These are phyloP conservation scores for Bacterosira constricta DNA, from an alignment of 108 stramenopile species.

Conservation along the genomic window DNA sequence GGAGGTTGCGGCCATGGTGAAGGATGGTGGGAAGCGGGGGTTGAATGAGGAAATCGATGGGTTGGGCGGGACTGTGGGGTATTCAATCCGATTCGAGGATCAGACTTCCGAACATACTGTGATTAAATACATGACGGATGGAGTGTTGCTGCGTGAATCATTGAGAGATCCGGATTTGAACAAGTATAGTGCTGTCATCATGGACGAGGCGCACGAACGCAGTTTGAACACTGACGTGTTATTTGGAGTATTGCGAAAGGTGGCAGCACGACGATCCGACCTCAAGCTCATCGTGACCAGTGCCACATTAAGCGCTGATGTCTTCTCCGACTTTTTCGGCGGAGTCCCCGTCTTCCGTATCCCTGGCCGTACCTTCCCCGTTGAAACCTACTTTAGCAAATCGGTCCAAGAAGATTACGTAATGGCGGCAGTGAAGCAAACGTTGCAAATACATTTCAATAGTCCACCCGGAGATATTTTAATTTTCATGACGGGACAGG, in stretches of 20 bases:
- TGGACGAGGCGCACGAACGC: constrained; percentile 99
- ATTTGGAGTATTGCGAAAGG: constrained; percentile 95
- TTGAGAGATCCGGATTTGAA: constrained; percentile 95
- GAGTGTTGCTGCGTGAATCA: constrained; percentile 95
- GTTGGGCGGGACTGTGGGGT: constrained; percentile 94
- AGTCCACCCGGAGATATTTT: constrained; percentile 97
- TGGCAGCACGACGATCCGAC: constrained; percentile 91
- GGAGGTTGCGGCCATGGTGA: constrained; percentile 84
- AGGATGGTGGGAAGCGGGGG: constrained; percentile 52
- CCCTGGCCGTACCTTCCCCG: constrained; percentile 90
- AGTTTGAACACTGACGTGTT: constrained; percentile 96
- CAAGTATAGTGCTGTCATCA: constrained; percentile 90
- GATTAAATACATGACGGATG: constrained; percentile 97
- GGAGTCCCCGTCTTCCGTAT: constrained; percentile 96
- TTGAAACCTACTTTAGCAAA: constrained; percentile 93
- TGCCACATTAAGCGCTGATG: constrained; percentile 95
- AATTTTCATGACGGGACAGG: constrained; percentile 99
- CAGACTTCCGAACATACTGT: constrained; percentile 83
- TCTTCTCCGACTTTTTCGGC: constrained; percentile 96
- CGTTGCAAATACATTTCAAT: constrained; percentile 96
- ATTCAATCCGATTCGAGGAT: constrained; percentile 99
- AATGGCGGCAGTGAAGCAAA: constrained; percentile 98
- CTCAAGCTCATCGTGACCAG: constrained; percentile 98
- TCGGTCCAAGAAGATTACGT: constrained; percentile 96
- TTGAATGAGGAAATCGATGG: constrained; percentile 74